A percentile compares a stretch with the other conserved stretches of the same genome.
Evolutionary conservation across 2,329 filamentous ascomycete species (phyloP).

Genomic region (Ascochyta koolunga): DNA sequence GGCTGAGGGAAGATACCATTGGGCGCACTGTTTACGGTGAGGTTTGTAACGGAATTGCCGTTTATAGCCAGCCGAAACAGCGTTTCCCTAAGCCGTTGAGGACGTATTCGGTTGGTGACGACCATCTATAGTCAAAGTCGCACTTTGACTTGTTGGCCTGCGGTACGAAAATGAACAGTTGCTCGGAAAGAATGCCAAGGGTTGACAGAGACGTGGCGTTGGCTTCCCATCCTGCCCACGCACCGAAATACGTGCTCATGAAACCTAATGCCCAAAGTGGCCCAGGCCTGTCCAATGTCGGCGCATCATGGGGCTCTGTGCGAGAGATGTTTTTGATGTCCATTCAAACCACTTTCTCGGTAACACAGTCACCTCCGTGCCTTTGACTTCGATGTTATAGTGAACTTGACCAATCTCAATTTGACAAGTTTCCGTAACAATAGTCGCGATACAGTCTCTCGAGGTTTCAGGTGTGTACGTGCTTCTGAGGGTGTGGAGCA

Average conservation of each 20-base stretch:
- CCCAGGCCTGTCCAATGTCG: neutral
- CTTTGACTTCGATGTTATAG: slow-evolving; percentile 1
- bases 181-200: slow-evolving; percentile 1
- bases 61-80: slow-evolving; percentile 4
- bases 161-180: neutral
- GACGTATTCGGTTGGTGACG: neutral
- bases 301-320: neutral
- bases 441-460: neutral
- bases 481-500: neutral
- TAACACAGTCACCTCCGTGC: neutral
- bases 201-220: neutral
- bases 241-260: slow-evolving; percentile 4
- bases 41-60: slow-evolving; percentile 4
- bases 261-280: neutral
- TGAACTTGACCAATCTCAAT: neutral
- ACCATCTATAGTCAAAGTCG: slow-evolving; percentile 1
- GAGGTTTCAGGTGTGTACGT: neutral
- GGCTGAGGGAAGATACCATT: slow-evolving; percentile 1
- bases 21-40: neutral
- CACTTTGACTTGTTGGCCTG: neutral
- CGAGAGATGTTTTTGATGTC: slow-evolving; percentile 4
- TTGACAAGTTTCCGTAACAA: slow-evolving; percentile 1
- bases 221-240: slow-evolving; percentile 3
- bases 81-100: slow-evolving; percentile 4
- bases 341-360: neutral